Percentiles rank a stretch among this genome's conserved stretches.
phyloP scores from a whole-genome alignment of 768 basidiomycete species.

The Gautieria morchelliformis region DNA sequence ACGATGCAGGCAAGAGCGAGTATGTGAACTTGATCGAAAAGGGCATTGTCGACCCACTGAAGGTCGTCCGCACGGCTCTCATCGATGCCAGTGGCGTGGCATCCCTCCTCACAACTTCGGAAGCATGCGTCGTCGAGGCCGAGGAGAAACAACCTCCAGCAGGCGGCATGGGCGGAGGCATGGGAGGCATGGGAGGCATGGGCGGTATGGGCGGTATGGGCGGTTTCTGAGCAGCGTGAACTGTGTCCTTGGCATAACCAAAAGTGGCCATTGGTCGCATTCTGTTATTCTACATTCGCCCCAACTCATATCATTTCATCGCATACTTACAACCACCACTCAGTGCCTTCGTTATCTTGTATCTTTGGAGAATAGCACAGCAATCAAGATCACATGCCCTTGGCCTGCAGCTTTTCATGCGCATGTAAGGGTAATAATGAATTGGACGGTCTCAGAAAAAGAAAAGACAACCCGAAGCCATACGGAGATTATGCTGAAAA shows the following conservation, averaged over 20 bases:
- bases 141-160: conserved; percentile 64
- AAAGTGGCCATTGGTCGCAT: not conserved
- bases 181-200: conserved; percentile 55
- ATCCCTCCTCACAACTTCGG: conserved; percentile 84
- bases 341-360: not conserved
- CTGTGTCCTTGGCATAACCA: not conserved
- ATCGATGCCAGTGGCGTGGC: conserved; percentile 94
- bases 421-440: too few relatives aligned
- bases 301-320: not conserved
- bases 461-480: too few relatives aligned
- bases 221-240: conserved; percentile 23
- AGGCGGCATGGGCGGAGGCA: conserved; percentile 25
- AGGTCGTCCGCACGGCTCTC: conserved; percentile 90
- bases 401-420: too few relatives aligned
- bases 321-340: not conserved
- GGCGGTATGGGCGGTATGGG: conserved; percentile 42
- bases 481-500: too few relatives aligned
- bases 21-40: conserved; percentile 91
- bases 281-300: not conserved
- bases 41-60: conserved; percentile 92
- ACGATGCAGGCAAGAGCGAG: conserved; percentile 86
- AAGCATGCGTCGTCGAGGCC: conserved; percentile 86
- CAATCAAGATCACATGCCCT: too few relatives aligned
- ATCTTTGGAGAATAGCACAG: not conserved
- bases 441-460: too few relatives aligned